Base-by-base conservation (phyloP, 352 stramenopile species). In the Phytophthora pluvialis region DNA sequence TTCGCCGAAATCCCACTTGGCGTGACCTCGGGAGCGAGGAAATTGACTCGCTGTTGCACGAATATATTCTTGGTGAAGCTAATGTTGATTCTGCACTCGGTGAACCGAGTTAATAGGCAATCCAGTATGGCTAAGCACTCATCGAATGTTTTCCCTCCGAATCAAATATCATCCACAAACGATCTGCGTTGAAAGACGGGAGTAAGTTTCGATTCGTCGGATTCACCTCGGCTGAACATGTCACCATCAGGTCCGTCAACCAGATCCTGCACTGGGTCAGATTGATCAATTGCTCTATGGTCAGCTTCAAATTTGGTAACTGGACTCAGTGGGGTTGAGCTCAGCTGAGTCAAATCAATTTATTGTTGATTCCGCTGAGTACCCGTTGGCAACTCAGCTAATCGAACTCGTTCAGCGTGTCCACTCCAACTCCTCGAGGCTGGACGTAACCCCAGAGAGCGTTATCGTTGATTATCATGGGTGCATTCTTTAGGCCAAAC, bases 81-180 rank as follows among this genome's bases (percentile, higher is more conserved):
- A 4, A 42, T 42, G 3, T 3, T 42, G 36, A 5, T 42, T 18
- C 36, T 15, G 36, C 36, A 42, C 13, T 42, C 36, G 10, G 39
- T 15, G 39, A 51, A 50, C 2, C 52, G 9, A 1, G 52, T 21
- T n/a, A 60, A 10, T 3, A 60, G 28, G 2, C 29, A 9, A 21
- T 50, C 52, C 3, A 60, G 5, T 3, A 31, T 61, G 6, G 2
- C 36, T 21, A 52, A 6, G 8, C 26, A 52, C 1, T 21, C 45
- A 3, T 50, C 29, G 6, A 61, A 51, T 1, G 42, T 36, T 6
- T 29, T 38, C 0, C 42, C 42, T 8, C 53, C 40, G 4, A 61
- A 61, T 18, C 53, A 53, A 5, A 45, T 45, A 12, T 45, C 42
- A 12, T 52, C 53, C 0, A 21, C 32, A 7, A 61, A 61, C 5